These are phyloP conservation scores for Yueomyces sinensis DNA, from an alignment of 805 yeast species.

Conservation along the genomic window DNA sequence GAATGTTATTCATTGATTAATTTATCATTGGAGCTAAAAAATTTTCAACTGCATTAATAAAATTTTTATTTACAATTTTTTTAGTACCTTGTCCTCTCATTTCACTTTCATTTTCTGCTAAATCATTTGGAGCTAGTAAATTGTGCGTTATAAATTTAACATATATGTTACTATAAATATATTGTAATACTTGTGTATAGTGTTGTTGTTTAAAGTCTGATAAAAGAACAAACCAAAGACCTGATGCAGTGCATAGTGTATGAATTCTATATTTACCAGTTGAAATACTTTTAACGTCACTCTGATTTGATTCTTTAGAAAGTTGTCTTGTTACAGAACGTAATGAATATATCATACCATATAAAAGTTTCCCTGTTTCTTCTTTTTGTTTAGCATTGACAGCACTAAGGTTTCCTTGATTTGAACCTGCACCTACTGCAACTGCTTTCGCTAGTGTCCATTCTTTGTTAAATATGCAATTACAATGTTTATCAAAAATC, in stretches of 20 bases:
- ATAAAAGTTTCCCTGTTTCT: constrained; percentile 67
- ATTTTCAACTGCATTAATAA: constrained; percentile 16
- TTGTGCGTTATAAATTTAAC: constrained; percentile 20
- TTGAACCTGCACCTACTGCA: too few relatives aligned
- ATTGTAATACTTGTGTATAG: constrained; percentile 17
- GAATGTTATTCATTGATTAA: too few relatives aligned
- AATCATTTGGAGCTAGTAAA: constrained; percentile 20
- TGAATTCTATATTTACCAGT: constrained; percentile 74
- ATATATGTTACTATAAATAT: constrained; percentile 21
- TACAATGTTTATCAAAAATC: constrained; percentile 87
- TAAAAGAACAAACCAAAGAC: constrained; percentile 59
- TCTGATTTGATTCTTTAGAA: constrained; percentile 19
- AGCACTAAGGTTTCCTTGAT: constrained; percentile 27
- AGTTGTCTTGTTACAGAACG: constrained; percentile 58
- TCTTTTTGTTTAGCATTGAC: constrained; percentile 45
- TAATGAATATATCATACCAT: constrained; percentile 73
- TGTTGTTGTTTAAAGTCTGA: constrained; percentile 39
- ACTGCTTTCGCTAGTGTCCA: constrained; percentile 34
- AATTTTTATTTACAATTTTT: constrained; percentile 19
- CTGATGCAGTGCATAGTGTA: constrained; percentile 65
- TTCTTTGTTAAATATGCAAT: constrained; percentile 72
- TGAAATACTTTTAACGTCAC: constrained; percentile 29
- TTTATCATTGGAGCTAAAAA: constrained; percentile 20
- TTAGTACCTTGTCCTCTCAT: constrained; percentile 22
- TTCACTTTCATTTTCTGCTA: constrained; percentile 18